Evolutionary conservation across 768 basidiomycete genomes (phyloP).

Genomic region (Termitomyces sp.): DNA sequence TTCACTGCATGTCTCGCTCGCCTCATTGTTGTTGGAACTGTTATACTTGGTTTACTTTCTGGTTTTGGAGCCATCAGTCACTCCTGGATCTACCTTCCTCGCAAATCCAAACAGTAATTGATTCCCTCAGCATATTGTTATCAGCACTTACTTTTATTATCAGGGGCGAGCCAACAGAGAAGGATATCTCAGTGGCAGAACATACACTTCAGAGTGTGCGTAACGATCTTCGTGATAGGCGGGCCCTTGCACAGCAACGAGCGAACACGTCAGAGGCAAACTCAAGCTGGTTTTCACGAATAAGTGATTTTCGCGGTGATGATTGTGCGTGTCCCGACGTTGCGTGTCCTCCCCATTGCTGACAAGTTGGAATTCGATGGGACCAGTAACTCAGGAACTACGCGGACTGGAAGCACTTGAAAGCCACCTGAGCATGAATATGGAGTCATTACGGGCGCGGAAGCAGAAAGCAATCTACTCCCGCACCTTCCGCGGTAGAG

Average conservation of each 20-base stretch:
- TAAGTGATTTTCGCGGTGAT: conserved; percentile 46
- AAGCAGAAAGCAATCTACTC: conserved; percentile 45
- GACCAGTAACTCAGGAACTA: conserved; percentile 47
- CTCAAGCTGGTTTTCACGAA: conserved; percentile 43
- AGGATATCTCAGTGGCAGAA: conserved; percentile 50
- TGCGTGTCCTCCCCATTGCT: background rate
- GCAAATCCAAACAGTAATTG: conserved; percentile 24
- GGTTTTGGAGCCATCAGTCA: conserved; percentile 74
- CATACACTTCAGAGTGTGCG: conserved; percentile 53
- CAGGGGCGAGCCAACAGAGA: conserved; percentile 38
- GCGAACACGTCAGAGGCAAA: conserved; percentile 19
- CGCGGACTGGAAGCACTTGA: conserved; percentile 62
- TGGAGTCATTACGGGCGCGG: conserved; percentile 43
- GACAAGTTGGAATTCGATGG: background rate
- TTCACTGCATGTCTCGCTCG: conserved; percentile 51
- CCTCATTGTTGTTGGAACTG: conserved; percentile 69
- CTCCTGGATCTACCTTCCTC: conserved; percentile 55
- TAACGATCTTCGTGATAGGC: conserved; percentile 44
- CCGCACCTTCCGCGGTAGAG: conserved; percentile 47
- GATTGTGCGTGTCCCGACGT: conserved; percentile 23
- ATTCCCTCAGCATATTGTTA: background rate
- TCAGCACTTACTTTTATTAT: background rate
- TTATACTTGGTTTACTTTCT: conserved; percentile 73
- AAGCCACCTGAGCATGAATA: conserved; percentile 56
- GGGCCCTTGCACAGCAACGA: conserved; percentile 25